phyloP scores from a whole-genome alignment of 164 flowering plant genomes.

The Nelumbo lutea region DNA sequence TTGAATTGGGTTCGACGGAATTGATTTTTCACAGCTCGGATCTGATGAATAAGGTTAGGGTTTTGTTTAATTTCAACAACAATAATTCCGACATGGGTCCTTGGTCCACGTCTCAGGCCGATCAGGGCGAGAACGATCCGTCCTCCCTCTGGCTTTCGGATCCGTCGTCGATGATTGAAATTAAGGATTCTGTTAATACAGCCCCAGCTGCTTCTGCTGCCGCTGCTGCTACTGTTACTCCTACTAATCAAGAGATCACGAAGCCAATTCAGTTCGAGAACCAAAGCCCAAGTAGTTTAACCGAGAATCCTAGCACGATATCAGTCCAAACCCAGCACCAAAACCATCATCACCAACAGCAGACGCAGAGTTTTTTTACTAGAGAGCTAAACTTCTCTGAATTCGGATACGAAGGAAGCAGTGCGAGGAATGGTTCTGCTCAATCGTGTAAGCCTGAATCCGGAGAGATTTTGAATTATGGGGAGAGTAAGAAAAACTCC shows the following conservation, averaged over 20 bases:
- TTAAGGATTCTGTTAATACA: constrained; percentile 23
- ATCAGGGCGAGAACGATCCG: constrained; percentile 43
- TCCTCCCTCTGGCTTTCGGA: constrained; percentile 51
- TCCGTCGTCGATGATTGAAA: constrained; percentile 29
- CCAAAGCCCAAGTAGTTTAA: constrained; percentile 40
- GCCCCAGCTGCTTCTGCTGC: neutral
- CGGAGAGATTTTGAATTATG: constrained; percentile 77
- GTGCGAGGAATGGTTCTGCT: constrained; percentile 21
- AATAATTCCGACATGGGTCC: constrained; percentile 18
- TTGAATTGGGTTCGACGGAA: constrained; percentile 67
- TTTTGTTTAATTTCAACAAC: constrained; percentile 41
- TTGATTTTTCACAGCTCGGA: constrained; percentile 41
- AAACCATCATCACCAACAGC: constrained; percentile 14
- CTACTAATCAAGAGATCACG: constrained; percentile 16
- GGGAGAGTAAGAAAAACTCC: constrained; percentile 50
- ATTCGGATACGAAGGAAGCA: constrained; percentile 37
- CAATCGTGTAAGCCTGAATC: constrained; percentile 56
- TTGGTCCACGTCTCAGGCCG: constrained; percentile 12
- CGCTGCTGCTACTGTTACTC: neutral
- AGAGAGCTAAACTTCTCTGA: constrained; percentile 60
- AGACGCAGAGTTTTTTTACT: constrained; percentile 32
- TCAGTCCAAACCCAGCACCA: constrained; percentile 12
- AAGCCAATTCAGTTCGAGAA: constrained; percentile 34
- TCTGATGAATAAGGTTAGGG: constrained; percentile 51
- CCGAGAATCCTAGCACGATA: constrained; percentile 37